Conservation (phyloP, 495 filamentous ascomycete genomes). For the Acidiella bohemica region DNA sequence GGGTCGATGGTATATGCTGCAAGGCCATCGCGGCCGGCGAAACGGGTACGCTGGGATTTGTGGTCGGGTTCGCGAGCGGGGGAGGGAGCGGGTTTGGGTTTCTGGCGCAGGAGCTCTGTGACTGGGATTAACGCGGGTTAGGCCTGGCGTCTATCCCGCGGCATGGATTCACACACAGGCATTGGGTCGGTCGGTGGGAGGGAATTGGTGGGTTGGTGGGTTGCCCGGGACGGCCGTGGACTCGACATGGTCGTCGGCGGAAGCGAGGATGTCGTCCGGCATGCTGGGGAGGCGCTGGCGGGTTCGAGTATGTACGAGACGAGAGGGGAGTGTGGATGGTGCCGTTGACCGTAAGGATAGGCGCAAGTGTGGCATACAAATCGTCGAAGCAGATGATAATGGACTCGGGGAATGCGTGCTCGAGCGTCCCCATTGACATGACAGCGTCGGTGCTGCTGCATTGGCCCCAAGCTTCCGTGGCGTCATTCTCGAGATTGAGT, state of each 20-base stretch:
- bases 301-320: no score
- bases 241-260: slow-evolving; percentile 7
- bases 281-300: no score
- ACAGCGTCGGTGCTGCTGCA: no score
- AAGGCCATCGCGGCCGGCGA: slow-evolving; percentile 31
- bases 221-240: slow-evolving; percentile 5
- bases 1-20: slow-evolving; percentile 60
- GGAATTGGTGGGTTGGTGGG: slow-evolving; percentile 1
- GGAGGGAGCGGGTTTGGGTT: slow-evolving; percentile 6
- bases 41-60: slow-evolving; percentile 4
- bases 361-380: no score
- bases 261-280: no score
- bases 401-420: slow-evolving; percentile 1
- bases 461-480: no score
- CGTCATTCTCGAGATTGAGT: background rate
- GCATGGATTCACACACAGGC: slow-evolving; percentile 18
- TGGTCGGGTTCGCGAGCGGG: slow-evolving; percentile 2
- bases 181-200: slow-evolving; percentile 5
- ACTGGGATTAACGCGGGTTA: no score
- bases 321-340: no score
- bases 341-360: no score
- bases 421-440: no score
- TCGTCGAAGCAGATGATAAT: background rate
- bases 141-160: no score
- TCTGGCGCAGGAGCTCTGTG: slow-evolving; percentile 15